A percentile compares a stretch with the other conserved stretches of the same genome.
phyloP scores from a whole-genome alignment of 2,329 filamentous ascomycete species.

The Fusarium coicis region DNA sequence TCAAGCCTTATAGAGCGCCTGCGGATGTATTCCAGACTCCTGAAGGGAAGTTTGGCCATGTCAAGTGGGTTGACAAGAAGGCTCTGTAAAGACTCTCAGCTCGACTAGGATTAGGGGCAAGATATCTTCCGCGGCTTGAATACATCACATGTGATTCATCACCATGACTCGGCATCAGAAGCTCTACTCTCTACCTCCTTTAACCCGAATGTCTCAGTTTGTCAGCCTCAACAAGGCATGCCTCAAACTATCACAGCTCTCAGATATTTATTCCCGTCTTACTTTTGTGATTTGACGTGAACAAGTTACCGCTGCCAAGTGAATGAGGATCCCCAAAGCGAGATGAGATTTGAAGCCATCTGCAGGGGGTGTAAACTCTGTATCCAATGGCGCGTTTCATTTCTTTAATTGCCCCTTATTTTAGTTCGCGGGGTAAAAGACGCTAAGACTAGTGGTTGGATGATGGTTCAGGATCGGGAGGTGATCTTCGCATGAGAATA shows the following conservation, averaged over 20 bases:
- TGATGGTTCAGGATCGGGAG: neutral
- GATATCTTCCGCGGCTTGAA: neutral
- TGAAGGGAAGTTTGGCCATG: slow-evolving; percentile 17
- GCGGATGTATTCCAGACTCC: slow-evolving; percentile 32
- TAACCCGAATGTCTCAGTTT: neutral
- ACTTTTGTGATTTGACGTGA: neutral
- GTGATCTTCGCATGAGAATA: neutral
- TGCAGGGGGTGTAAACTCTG: neutral
- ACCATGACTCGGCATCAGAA: neutral
- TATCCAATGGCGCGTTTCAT: neutral
- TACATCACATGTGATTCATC: neutral
- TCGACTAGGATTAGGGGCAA: neutral
- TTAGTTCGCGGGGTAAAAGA: slow-evolving; percentile 14
- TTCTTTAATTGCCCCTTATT: neutral
- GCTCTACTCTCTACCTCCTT: too few relatives aligned
- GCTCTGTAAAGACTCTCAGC: neutral
- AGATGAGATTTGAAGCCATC: slow-evolving; percentile 8
- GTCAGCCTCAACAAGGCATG: neutral
- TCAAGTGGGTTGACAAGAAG: slow-evolving; percentile 29
- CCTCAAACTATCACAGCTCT: neutral
- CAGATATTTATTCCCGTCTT: neutral
- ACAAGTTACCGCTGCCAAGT: neutral
- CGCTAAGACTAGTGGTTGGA: neutral
- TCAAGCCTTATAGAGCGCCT: slow-evolving; percentile 39
- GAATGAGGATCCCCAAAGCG: slow-evolving; percentile 1